Evolutionary conservation across 2,329 filamentous ascomycete genomes (phyloP), one percentile per base, ranked within the genome.

Genomic region (Aureobasidium sp.): DNA sequence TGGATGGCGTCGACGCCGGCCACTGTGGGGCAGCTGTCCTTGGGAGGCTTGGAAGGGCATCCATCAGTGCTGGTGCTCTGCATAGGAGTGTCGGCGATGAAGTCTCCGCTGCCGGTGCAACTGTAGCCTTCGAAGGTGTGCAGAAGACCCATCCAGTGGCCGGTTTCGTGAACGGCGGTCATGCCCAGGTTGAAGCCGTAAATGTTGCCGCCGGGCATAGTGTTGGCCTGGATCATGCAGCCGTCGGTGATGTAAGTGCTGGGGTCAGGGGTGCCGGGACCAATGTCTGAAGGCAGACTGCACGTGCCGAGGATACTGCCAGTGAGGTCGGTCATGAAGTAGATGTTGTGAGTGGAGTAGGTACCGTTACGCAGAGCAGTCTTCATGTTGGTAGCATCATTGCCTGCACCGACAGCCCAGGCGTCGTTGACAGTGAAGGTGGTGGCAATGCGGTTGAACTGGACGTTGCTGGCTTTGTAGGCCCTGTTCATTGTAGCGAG

Each of bases 321-420:
- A 6, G 68, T 62, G 30, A 85, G 75, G 61, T 84, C 75, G 36
- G 79, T 80, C 70, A 84, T 80, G 73, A 84, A 85, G 73, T 84
- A 85, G 63, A 85, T 73, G 69, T 85, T 85, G 39, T 85, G 75
- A 1, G 78, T 77, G 42, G 67, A 64, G 71, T 85, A 85, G 42
- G 70, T 78, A 57, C 83, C 82, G 62, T 77, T 72, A 27, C 82
- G 80, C 2, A 85, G 77, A 2, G 77, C 70, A 29, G 71, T 68
- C 69, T 85, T 85, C 79, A 84, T 81, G 10, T 65, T 74, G 50
- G 77, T 68, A 65, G 79, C 78, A 67, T 79, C 77, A 29, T 69
- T 70, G 61, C 77, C 79, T 37, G 73, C 74, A 59, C 73, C 76
- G 21, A 74, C 68, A 36, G 82, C 81, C 82, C 82, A 85, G 49